phyloP scores from a whole-genome alignment of 2,329 filamentous ascomycete genomes.

The Botrytis sinoallii region DNA sequence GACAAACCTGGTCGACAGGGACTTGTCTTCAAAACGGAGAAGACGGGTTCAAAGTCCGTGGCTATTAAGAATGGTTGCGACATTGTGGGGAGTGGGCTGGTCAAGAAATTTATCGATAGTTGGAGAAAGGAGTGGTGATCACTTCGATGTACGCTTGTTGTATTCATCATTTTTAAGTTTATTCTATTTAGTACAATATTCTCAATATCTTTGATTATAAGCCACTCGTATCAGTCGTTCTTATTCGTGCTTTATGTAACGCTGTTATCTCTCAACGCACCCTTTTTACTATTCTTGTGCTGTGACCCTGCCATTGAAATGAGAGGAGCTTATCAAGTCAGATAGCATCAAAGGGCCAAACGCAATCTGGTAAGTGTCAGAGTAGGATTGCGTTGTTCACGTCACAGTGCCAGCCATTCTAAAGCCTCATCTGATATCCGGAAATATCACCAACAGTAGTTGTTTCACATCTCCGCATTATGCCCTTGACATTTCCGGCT shows the following conservation, averaged over 20 bases:
- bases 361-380: background rate
- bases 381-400: background rate
- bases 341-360: background rate
- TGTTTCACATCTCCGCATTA: background rate
- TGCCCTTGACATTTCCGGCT: background rate
- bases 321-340: background rate
- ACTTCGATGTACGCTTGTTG: background rate
- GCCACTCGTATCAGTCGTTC: background rate
- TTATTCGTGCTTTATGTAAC: background rate
- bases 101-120: conserved; percentile 40
- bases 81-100: conserved; percentile 41
- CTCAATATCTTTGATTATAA: background rate
- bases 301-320: background rate
- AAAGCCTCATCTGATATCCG: background rate
- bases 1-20: conserved; percentile 40
- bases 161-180: background rate
- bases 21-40: conserved; percentile 41
- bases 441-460: background rate
- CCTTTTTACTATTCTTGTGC: background rate
- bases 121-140: conserved; percentile 31
- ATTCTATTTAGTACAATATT: background rate
- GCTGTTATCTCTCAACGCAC: background rate
- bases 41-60: conserved; percentile 29
- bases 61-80: conserved; percentile 39
- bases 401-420: background rate